Evolutionary conservation across 805 yeast species (phyloP).

Genomic region (Nakazawaea ambrosiae): DNA sequence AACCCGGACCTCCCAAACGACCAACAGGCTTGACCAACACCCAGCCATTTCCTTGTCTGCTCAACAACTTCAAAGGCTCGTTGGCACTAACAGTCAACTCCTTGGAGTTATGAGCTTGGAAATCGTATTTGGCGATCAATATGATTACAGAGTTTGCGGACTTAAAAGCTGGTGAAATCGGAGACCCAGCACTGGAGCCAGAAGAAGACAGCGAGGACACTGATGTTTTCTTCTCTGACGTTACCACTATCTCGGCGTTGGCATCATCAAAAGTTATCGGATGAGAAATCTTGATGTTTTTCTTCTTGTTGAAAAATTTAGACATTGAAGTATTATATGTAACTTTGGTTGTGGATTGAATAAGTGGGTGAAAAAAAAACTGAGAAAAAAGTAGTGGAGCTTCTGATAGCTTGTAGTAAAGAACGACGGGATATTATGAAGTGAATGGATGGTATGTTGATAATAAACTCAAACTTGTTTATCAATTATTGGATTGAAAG

Average conservation of each 20-base stretch:
- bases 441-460: background rate
- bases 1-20: conserved; percentile 35
- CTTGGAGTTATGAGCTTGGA: conserved; percentile 32
- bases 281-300: conserved; percentile 5
- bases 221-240: background rate
- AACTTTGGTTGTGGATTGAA: no score
- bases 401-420: no score
- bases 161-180: background rate
- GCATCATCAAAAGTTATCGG: conserved; percentile 5
- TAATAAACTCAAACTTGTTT: no score
- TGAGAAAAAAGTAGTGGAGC: background rate
- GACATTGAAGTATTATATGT: background rate
- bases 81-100: conserved; percentile 43
- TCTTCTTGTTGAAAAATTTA: conserved; percentile 6
- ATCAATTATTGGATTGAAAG: no score
- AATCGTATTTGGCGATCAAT: conserved; percentile 38
- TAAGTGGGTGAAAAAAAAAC: background rate
- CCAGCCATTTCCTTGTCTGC: conserved; percentile 47
- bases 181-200: no score
- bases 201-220: background rate
- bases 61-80: conserved; percentile 43
- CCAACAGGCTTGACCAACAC: conserved; percentile 48
- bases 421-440: background rate
- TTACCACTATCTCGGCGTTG: background rate
- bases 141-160: conserved; percentile 16